Conservation (phyloP, 805 yeast genomes). For the Saccharomycopsis capsularis region DNA sequence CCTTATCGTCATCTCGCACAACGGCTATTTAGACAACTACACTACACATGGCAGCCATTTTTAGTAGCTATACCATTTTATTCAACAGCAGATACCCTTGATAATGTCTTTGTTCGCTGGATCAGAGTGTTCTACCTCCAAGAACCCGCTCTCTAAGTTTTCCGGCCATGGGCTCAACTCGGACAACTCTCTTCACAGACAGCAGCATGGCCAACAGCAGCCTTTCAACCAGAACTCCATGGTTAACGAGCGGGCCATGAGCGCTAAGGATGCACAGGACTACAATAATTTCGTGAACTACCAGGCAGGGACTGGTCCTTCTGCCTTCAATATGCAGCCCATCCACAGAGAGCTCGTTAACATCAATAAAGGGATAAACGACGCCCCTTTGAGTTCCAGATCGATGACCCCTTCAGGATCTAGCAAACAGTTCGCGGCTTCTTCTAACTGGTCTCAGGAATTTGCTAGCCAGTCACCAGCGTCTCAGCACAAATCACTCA, state of each 20-base stretch:
- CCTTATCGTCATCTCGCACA: background rate
- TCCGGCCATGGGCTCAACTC: conserved; percentile 12
- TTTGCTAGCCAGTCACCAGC: conserved; percentile 4
- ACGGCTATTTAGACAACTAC: too few relatives aligned
- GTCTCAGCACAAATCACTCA: background rate
- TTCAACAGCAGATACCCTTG: background rate
- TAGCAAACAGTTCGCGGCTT: background rate
- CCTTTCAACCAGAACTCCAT: conserved; percentile 25
- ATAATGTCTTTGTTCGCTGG: conserved; percentile 13
- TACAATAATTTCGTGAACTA: conserved; percentile 27
- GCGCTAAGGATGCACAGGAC: conserved; percentile 28
- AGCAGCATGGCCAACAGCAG: conserved; percentile 19
- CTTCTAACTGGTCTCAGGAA: conserved; percentile 21
- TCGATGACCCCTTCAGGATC: background rate
- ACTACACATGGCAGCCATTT: too few relatives aligned
- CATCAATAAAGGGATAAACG: background rate
- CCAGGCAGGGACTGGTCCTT: background rate
- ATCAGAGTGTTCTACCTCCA: conserved; percentile 19
- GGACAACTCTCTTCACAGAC: conserved; percentile 13
- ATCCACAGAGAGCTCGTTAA: conserved; percentile 3
- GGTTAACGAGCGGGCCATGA: conserved; percentile 23
- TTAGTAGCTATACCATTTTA: background rate
- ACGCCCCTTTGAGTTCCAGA: background rate
- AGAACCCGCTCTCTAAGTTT: conserved; percentile 19
- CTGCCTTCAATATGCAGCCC: conserved; percentile 12